phyloP scores from a whole-genome alignment of 225 moss, liverwort and hornwort genomes.

The Bryoerythrophyllum caledonicum region DNA sequence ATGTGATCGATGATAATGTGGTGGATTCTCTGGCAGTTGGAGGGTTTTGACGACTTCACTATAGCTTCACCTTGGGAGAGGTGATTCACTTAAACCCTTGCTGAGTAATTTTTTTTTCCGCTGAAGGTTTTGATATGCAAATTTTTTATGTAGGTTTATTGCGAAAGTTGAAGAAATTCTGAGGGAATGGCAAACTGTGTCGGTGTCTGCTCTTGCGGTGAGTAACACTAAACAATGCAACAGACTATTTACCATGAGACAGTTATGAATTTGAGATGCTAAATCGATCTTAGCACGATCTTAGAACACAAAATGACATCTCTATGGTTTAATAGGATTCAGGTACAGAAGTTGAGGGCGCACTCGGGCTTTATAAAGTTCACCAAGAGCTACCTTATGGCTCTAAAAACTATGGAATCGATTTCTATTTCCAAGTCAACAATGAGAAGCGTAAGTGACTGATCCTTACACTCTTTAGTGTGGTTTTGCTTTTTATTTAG shows the following conservation, averaged over 20 bases:
- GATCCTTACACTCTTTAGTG: too few relatives aligned
- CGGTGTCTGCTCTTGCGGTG: slow-evolving; percentile 48
- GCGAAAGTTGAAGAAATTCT: slow-evolving; percentile 63
- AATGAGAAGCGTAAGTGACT: slow-evolving; percentile 34
- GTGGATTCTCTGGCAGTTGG: slow-evolving; percentile 54
- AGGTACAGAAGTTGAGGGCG: slow-evolving; percentile 73
- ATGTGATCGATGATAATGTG: slow-evolving; percentile 29
- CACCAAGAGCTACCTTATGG: slow-evolving; percentile 79
- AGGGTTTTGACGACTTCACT: slow-evolving; percentile 96
- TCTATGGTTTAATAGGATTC: slow-evolving; percentile 47
- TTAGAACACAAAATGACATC: not conserved
- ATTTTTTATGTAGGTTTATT: slow-evolving; percentile 55
- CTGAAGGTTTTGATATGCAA: slow-evolving; percentile 2
- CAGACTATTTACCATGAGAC: too few relatives aligned
- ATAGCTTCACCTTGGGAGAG: slow-evolving; percentile 98
- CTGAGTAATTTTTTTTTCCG: slow-evolving; percentile 4
- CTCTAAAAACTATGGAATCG: slow-evolving; percentile 58
- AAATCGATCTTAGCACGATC: not conserved
- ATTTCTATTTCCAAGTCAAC: slow-evolving; percentile 66
- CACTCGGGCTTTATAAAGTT: slow-evolving; percentile 61
- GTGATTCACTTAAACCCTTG: slow-evolving; percentile 28
- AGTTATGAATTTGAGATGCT: slow-evolving; percentile 8
- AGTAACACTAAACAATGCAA: slow-evolving; percentile 47
- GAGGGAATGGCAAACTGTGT: slow-evolving; percentile 68
- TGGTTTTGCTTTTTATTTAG: too few relatives aligned